Evolutionary conservation across 2,329 filamentous ascomycete genomes (phyloP), one percentile per base, ranked within the genome.

Genomic region (Paecilomyces fulvus): DNA sequence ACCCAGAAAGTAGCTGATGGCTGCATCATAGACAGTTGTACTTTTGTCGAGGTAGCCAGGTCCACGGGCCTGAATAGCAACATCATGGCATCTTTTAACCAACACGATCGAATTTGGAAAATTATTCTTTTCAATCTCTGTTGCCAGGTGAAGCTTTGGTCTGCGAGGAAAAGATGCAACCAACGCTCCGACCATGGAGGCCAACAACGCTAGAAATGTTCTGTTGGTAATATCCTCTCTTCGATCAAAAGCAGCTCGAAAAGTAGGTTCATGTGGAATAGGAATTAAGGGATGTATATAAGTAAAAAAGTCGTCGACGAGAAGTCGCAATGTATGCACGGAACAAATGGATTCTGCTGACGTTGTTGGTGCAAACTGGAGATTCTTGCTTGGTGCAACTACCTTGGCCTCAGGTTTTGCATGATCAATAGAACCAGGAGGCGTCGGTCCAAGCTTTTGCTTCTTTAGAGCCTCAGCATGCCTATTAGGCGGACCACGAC

Each of bases 401-500:
- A 63, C 60, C 12, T 25, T 49, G 12, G 5, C 21, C 20, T 49
- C n/a, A 28, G 78, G 70, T 21, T 73, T 74, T 11, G 78, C 73
- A 21, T 72, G 65, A 43, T 69, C 71, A 7, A 76, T 75, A 11
- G 76, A 75, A n/a, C 57, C 58, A 52, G 61, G 62, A 9, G 65
- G 59, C 4, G 64, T 61, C 6, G 62, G 51, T 30, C 77, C 80
- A 3, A 84, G 67, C 49, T 80, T 79, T 55, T 81, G 79, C 64
- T 79, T 83, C 74, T 87, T 87, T 64, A 87, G 80, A 20, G 82
- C 82, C 73, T 87, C 84, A 17, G 84, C 84, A 73, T 86, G 83
- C 60, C 80, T 75, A 64, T 87, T 88, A 30, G 84, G 83, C 33
- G 85, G 85, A 4, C 85, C 85, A 64, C 85, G 77, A 58, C 85